A percentile compares a stretch with the other conserved stretches of the same genome.
phyloP scores from a whole-genome alignment of 139 green algal species.

The Haematococcus lacustris region DNA sequence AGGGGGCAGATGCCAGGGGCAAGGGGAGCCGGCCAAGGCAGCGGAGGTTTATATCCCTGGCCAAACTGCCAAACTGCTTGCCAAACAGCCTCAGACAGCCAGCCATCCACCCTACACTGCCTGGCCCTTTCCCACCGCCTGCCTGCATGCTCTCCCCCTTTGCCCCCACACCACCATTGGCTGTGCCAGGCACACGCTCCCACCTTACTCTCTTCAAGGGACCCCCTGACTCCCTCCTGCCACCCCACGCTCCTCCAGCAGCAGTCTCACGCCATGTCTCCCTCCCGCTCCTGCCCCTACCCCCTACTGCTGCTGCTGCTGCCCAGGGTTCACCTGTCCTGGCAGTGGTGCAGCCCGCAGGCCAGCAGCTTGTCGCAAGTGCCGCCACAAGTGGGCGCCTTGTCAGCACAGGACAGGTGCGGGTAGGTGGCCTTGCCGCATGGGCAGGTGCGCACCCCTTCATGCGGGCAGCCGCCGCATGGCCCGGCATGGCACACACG shows the following conservation, averaged over 20 bases:
- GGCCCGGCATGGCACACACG: constrained; percentile 27
- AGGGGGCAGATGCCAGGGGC: not conserved
- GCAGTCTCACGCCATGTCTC: not conserved
- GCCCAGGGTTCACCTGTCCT: constrained; percentile 48
- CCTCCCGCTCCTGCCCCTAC: not conserved
- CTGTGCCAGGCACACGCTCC: not conserved
- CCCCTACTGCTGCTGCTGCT: constrained; percentile 48
- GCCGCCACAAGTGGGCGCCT: constrained; percentile 52
- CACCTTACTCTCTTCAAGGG: not conserved
- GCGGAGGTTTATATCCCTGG: not conserved
- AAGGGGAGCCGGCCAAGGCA: not conserved
- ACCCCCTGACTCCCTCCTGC: not conserved
- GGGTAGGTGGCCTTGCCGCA: constrained; percentile 62
- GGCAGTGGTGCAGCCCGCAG: constrained; percentile 62
- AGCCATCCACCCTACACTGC: no score
- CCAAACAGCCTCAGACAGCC: no score
- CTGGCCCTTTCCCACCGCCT: no score
- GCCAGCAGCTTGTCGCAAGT: constrained; percentile 76
- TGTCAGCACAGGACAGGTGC: constrained; percentile 10
- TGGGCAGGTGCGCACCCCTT: constrained; percentile 59
- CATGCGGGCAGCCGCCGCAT: constrained; percentile 59
- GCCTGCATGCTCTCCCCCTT: no score
- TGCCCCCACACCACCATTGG: no score
- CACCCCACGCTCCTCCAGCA: not conserved
- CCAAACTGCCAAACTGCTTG: not conserved